Evolutionary conservation across 2,329 filamentous ascomycete species (phyloP).

Genomic region (Aspergillus sojae): DNA sequence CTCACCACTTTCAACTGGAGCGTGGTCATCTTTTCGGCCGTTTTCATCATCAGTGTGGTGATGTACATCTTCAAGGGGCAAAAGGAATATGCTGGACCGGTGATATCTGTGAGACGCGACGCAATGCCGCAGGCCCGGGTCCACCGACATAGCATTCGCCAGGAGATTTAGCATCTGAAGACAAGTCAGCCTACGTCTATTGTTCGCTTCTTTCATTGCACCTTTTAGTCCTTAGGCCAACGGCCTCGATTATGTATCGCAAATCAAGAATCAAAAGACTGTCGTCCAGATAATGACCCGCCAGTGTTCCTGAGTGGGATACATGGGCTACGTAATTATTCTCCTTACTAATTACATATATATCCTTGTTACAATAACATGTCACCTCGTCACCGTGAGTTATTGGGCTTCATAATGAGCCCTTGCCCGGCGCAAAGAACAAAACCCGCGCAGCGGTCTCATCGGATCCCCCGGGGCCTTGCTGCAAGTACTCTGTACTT

Average conservation of each 20-base stretch:
- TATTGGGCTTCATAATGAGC: no score
- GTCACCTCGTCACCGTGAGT: no score
- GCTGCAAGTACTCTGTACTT: no score
- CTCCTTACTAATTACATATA: no score
- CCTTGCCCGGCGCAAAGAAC: no score
- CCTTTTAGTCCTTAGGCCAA: not conserved
- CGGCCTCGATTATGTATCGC: not conserved
- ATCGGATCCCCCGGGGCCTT: no score
- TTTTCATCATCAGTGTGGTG: conserved; percentile 42
- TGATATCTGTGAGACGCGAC: conserved; percentile 22
- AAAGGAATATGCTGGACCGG: conserved; percentile 35
- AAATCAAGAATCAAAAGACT: not conserved
- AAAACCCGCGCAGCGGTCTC: no score
- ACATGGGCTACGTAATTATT: not conserved
- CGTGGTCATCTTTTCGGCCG: conserved; percentile 46
- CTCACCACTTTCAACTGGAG: conserved; percentile 54
- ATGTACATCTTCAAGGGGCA: conserved; percentile 43
- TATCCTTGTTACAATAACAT: no score
- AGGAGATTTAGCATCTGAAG: not conserved
- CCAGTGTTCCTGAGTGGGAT: no score
- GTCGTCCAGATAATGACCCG: no score
- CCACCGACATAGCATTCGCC: not conserved
- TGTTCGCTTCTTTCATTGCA: not conserved
- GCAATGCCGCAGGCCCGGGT: not conserved
- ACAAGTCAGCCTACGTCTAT: not conserved